Conservation (phyloP, 2,329 filamentous ascomycete genomes). For the Sporothrix pseudoabietina region DNA sequence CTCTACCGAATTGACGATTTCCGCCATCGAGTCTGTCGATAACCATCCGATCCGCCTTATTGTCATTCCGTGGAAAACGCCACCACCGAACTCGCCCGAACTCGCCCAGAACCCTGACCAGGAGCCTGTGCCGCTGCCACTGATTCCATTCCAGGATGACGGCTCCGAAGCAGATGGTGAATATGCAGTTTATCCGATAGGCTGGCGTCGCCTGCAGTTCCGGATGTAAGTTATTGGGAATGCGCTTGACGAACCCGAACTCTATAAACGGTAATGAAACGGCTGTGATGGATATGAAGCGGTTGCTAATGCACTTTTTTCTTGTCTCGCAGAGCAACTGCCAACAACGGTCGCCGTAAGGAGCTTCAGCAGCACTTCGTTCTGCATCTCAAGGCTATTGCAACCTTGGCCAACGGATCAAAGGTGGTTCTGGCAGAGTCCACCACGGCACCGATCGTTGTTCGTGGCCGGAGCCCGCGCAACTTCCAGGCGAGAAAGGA, state of each 20-base stretch:
- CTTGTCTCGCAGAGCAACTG: conserved; percentile 68
- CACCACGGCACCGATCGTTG: conserved; percentile 87
- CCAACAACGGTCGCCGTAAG: conserved; percentile 92
- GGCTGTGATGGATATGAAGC: neutral
- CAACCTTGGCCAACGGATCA: conserved; percentile 77
- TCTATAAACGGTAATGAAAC: too few relatives aligned
- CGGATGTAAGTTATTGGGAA: conserved; percentile 62
- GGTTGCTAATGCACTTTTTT: neutral
- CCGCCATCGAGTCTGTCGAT: conserved; percentile 92
- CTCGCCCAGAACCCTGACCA: conserved; percentile 70
- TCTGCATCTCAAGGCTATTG: conserved; percentile 81
- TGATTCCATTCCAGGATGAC: conserved; percentile 68
- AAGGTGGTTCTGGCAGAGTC: conserved; percentile 83
- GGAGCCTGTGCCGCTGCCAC: conserved; percentile 79
- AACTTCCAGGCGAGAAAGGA: conserved; percentile 96
- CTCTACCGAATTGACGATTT: conserved; percentile 83
- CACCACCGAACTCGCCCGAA: conserved; percentile 74
- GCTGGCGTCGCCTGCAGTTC: conserved; percentile 92
- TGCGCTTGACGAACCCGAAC: neutral
- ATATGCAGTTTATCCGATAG: conserved; percentile 86
- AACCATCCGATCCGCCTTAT: conserved; percentile 91
- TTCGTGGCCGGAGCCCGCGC: conserved; percentile 85
- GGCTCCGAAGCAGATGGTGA: conserved; percentile 67
- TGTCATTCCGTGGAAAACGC: conserved; percentile 97
- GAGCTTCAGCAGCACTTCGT: conserved; percentile 97